phyloP scores from a whole-genome alignment of 768 basidiomycete genomes.

The Mycena galopus region DNA sequence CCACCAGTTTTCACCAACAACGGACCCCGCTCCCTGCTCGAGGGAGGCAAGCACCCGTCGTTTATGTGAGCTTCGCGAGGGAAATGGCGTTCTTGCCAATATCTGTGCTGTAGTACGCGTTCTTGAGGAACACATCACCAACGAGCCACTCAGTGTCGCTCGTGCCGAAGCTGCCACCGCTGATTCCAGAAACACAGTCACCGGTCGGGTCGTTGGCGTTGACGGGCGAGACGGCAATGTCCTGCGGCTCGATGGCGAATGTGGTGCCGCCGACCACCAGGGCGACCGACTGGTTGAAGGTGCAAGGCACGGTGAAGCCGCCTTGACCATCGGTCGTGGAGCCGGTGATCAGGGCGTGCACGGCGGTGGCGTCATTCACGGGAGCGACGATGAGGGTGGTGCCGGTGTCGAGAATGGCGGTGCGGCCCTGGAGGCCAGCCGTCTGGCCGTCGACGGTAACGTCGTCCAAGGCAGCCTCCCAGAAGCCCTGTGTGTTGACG shows the following conservation, averaged over 20 bases:
- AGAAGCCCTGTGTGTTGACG: slow-evolving; percentile 79
- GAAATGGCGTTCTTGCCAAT: slow-evolving; percentile 30
- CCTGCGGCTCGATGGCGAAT: slow-evolving; percentile 73
- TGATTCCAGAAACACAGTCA: slow-evolving; percentile 79
- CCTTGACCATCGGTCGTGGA: slow-evolving; percentile 59
- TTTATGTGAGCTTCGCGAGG: slow-evolving; percentile 31
- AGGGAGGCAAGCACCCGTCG: background rate
- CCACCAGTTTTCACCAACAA: background rate
- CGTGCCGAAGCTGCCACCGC: slow-evolving; percentile 67
- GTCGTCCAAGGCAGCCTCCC: slow-evolving; percentile 77
- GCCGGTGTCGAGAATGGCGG: slow-evolving; percentile 79
- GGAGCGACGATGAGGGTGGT: slow-evolving; percentile 68
- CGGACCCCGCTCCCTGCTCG: background rate
- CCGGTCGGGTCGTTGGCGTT: slow-evolving; percentile 68
- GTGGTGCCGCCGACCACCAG: slow-evolving; percentile 61
- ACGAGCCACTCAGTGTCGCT: slow-evolving; percentile 76
- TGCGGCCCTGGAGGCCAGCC: slow-evolving; percentile 68
- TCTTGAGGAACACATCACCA: slow-evolving; percentile 24
- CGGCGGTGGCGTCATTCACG: slow-evolving; percentile 50
- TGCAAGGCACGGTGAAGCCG: slow-evolving; percentile 67
- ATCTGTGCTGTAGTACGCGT: slow-evolving; percentile 33
- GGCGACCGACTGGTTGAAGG: slow-evolving; percentile 55
- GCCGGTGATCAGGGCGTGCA: slow-evolving; percentile 60
- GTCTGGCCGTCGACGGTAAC: slow-evolving; percentile 70
- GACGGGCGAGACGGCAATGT: slow-evolving; percentile 68